Conservation (phyloP, 1,284 basidiomycete species). For the Ceratobasidium sp. region DNA sequence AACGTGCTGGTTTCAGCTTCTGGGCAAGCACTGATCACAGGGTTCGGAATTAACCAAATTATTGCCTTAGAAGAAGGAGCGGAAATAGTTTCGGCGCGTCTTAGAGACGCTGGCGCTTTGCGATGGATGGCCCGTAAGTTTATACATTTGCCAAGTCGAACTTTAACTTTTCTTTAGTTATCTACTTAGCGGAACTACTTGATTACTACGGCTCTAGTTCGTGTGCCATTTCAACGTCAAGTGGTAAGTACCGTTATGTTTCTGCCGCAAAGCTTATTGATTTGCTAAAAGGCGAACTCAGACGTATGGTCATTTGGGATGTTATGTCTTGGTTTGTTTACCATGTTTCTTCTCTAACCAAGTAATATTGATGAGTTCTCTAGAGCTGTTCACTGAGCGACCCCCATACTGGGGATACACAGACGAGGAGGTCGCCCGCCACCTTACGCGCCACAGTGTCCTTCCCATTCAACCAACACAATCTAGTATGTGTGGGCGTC, state of each 20-base stretch:
- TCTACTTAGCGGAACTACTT: slow-evolving; percentile 13
- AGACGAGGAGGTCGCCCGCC: slow-evolving; percentile 13
- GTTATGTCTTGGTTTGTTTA: slow-evolving; percentile 32
- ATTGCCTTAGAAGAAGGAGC: slow-evolving; percentile 30
- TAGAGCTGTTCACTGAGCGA: slow-evolving; percentile 23
- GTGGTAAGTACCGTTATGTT: background rate
- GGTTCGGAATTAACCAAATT: slow-evolving; percentile 25
- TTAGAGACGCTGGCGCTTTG: slow-evolving; percentile 7
- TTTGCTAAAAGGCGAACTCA: background rate
- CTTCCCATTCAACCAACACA: slow-evolving; percentile 13
- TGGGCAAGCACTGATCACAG: slow-evolving; percentile 5
- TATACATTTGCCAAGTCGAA: background rate
- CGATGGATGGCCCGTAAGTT: slow-evolving; percentile 44
- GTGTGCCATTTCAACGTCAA: background rate
- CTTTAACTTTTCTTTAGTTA: background rate
- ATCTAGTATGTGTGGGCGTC: slow-evolving; percentile 5
- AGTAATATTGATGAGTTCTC: background rate
- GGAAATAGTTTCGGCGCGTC: background rate
- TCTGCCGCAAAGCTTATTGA: background rate
- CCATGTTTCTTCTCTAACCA: background rate
- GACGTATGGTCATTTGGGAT: slow-evolving; percentile 44
- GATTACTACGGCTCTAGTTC: background rate
- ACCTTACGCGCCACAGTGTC: background rate
- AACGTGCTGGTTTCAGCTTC: slow-evolving; percentile 19
- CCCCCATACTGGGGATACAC: background rate